Percentiles rank a stretch among this genome's conserved stretches.
phyloP scores from a whole-genome alignment of 192 early-diverging fungal species.

The Umbelopsis isabellina region DNA sequence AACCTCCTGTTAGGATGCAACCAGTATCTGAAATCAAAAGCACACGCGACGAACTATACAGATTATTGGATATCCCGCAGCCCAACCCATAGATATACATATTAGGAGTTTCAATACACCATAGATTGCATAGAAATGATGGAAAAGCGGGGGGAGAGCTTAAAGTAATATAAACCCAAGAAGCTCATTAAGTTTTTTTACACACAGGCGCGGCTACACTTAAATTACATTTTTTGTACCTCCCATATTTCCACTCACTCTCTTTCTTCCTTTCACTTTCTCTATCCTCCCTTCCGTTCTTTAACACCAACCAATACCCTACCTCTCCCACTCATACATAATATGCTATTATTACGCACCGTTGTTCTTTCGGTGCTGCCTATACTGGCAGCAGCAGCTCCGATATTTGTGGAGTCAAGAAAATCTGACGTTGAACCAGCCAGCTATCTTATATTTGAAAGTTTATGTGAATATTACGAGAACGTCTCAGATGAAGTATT shows the following conservation, averaged over 20 bases:
- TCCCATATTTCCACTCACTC: neutral
- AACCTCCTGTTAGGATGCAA: slow-evolving; percentile 43
- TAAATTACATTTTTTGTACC: neutral
- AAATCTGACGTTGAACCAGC: slow-evolving; percentile 6
- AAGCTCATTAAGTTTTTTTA: too few relatives aligned
- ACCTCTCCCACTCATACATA: neutral
- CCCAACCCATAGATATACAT: neutral
- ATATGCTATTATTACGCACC: neutral
- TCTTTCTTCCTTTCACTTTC: neutral
- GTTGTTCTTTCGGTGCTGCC: neutral
- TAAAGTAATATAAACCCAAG: too few relatives aligned
- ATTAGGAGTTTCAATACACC: slow-evolving; percentile 4
- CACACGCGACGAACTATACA: slow-evolving; percentile 45
- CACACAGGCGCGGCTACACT: too few relatives aligned
- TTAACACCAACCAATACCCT: too few relatives aligned
- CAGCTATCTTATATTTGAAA: neutral
- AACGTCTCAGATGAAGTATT: slow-evolving; percentile 3
- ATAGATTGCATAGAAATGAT: slow-evolving; percentile 9
- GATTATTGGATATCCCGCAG: slow-evolving; percentile 29
- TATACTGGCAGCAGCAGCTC: slow-evolving; percentile 1
- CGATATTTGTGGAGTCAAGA: neutral
- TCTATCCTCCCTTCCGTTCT: neutral
- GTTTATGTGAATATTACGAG: slow-evolving; percentile 19
- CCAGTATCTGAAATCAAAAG: slow-evolving; percentile 49
- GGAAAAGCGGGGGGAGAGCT: neutral